Conservation (phyloP, 2,329 filamentous ascomycete genomes). For the Domatiomyces globalis region DNA sequence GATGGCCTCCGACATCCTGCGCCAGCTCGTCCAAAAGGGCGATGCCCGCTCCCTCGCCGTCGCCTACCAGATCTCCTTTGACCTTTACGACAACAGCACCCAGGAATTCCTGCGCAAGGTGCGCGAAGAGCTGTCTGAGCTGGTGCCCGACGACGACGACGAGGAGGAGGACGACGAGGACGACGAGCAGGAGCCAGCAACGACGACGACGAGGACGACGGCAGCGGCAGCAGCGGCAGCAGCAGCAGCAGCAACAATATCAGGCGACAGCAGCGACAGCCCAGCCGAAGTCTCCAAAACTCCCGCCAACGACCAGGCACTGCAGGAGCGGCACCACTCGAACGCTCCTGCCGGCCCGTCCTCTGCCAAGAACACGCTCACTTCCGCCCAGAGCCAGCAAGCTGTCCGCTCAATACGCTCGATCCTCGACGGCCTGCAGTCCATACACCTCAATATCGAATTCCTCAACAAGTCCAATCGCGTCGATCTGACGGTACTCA, state of each 20-base stretch:
- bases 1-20: constrained; percentile 75
- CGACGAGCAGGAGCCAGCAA: too few species aligned
- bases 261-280: constrained; percentile 39
- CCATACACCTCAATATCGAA: constrained; percentile 86
- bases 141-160: constrained; percentile 27
- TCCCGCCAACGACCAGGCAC: constrained; percentile 34
- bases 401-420: constrained; percentile 43
- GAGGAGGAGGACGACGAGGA: constrained; percentile 27
- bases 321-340: constrained; percentile 38
- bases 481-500: constrained; percentile 79
- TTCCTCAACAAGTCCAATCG: constrained; percentile 94
- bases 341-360: constrained; percentile 38
- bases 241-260: constrained; percentile 33
- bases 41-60: constrained; percentile 67
- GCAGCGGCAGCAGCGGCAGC: not conserved
- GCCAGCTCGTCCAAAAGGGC: constrained; percentile 63
- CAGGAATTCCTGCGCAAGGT: constrained; percentile 93
- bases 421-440: constrained; percentile 76
- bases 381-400: constrained; percentile 36
- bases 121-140: constrained; percentile 58
- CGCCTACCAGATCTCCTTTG: constrained; percentile 95
- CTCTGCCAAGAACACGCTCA: constrained; percentile 28
- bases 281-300: not conserved
- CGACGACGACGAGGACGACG: constrained; percentile 25
- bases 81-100: constrained; percentile 95